Evolutionary conservation across 2,329 filamentous ascomycete genomes (phyloP).

Genomic region (Didymella sp.): DNA sequence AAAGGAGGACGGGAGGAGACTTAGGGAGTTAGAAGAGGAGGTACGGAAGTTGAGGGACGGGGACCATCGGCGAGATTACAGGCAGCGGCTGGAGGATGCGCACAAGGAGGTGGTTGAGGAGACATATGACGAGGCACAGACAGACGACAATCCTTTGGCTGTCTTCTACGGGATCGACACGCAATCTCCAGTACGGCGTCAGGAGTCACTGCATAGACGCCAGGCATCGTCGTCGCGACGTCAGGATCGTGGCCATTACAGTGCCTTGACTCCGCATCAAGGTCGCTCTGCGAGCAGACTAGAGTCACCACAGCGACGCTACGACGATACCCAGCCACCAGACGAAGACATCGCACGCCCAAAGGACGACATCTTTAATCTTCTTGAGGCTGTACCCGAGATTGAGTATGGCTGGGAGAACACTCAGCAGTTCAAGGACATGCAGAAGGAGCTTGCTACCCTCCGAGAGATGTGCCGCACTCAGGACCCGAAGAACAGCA

Average conservation of each 20-base stretch:
- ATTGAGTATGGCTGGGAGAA: slow-evolving; percentile 4
- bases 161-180: slow-evolving; percentile 12
- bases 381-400: neutral
- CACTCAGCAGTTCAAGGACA: slow-evolving; percentile 15
- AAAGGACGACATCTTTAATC: slow-evolving; percentile 16
- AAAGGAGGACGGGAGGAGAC: slow-evolving; percentile 14
- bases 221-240: neutral
- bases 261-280: neutral
- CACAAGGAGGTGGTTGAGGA: neutral
- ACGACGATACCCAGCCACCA: neutral
- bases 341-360: neutral
- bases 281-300: neutral
- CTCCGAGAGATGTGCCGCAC: slow-evolving; percentile 16
- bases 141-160: slow-evolving; percentile 1
- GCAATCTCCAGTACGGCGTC: neutral
- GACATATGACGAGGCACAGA: neutral
- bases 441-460: slow-evolving; percentile 10
- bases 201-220: neutral
- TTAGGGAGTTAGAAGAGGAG: slow-evolving; percentile 21
- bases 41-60: slow-evolving; percentile 8
- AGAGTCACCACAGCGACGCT: neutral
- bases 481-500: slow-evolving; percentile 3
- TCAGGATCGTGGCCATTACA: neutral
- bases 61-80: neutral
- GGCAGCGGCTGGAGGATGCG: neutral